phyloP scores from a whole-genome alignment of 805 yeast genomes.

The Metschnikowia santaceciliae region DNA sequence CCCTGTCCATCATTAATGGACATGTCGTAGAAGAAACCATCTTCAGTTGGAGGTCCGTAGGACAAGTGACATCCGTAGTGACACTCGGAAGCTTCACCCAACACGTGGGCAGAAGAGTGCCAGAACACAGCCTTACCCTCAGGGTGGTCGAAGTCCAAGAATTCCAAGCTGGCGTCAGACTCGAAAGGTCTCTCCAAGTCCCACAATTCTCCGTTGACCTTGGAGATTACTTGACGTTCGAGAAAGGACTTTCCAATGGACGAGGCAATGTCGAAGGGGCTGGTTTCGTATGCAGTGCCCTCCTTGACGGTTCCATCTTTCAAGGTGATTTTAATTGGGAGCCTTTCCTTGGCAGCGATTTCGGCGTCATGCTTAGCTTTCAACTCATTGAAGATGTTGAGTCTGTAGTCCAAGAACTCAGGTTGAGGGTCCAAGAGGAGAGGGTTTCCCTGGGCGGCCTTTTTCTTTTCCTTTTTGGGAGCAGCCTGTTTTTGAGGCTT shows the following conservation, averaged over 20 bases:
- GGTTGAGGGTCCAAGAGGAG: constrained; percentile 70
- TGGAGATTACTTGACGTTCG: constrained; percentile 87
- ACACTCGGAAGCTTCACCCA: constrained; percentile 98
- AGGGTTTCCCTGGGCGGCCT: constrained; percentile 39
- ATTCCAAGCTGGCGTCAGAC: constrained; percentile 61
- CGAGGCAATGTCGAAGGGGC: constrained; percentile 82
- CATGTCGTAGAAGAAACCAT: constrained; percentile 97
- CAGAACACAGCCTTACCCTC: constrained; percentile 96
- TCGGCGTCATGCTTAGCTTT: constrained; percentile 74
- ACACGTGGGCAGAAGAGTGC: constrained; percentile 98
- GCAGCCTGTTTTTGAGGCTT: constrained; percentile 11
- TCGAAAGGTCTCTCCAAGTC: constrained; percentile 94
- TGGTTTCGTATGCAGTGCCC: constrained; percentile 84
- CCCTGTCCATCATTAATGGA: constrained; percentile 69
- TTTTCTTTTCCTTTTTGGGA: constrained; percentile 38
- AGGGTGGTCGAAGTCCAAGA: constrained; percentile 86
- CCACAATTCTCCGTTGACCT: constrained; percentile 86
- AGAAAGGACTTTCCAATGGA: constrained; percentile 81
- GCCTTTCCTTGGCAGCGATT: constrained; percentile 54
- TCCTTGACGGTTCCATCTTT: constrained; percentile 80
- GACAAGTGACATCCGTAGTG: constrained; percentile 88
- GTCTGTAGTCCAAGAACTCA: constrained; percentile 75
- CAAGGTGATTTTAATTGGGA: constrained; percentile 70
- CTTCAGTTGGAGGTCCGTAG: constrained; percentile 93
- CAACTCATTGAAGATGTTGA: constrained; percentile 72